A percentile compares a stretch with the other conserved stretches of the same genome.
phyloP scores from a whole-genome alignment of 768 basidiomycete genomes.

The Leccinum barrowsii region DNA sequence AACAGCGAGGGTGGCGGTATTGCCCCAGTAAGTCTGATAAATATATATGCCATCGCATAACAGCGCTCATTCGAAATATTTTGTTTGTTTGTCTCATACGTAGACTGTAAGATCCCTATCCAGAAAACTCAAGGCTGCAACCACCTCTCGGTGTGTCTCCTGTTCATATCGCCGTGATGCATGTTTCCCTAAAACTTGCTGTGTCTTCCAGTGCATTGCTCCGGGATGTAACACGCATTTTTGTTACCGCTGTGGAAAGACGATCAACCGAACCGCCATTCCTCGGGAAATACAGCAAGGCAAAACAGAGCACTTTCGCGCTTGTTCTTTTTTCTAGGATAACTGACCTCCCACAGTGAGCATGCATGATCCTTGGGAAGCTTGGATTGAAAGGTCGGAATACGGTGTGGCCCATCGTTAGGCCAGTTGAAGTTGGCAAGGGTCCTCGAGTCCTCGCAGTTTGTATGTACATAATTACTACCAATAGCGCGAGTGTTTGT shows the following conservation, averaged over 20 bases:
- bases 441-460: no score
- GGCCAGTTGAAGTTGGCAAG: no score
- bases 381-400: background rate
- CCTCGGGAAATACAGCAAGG: constrained; percentile 31
- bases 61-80: background rate
- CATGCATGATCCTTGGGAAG: no score
- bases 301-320: constrained; percentile 31
- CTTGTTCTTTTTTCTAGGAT: constrained; percentile 26
- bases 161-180: background rate
- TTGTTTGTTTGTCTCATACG: background rate
- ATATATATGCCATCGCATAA: background rate
- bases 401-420: no score
- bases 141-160: constrained; percentile 50
- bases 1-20: constrained; percentile 54
- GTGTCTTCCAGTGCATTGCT: constrained; percentile 41
- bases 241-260: constrained; percentile 47
- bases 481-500: no score
- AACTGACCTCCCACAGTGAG: background rate
- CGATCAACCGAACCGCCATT: constrained; percentile 41
- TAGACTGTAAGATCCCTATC: constrained; percentile 48
- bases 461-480: no score
- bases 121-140: constrained; percentile 53
- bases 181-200: background rate
- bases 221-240: constrained; percentile 59
- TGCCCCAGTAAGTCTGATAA: constrained; percentile 46